phyloP scores from a whole-genome alignment of 2,329 filamentous ascomycete genomes.

The Coniochaeta ligniaria region DNA sequence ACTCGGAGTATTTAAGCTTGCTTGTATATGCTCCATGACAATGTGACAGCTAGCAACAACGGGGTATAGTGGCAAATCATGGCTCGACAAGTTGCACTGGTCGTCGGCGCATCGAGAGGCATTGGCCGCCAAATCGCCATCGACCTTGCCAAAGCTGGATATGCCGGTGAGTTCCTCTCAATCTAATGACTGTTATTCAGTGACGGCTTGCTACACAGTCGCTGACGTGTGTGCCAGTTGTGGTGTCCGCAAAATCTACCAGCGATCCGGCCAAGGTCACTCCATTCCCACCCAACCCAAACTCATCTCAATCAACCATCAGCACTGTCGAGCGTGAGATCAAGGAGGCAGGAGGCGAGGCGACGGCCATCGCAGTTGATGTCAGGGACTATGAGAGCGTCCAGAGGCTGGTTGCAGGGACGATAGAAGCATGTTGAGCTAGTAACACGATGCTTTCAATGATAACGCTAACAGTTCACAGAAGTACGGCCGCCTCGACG shows the following conservation, averaged over 20 bases:
- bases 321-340: conserved; percentile 76
- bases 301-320: conserved; percentile 69
- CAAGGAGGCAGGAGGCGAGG: conserved; percentile 51
- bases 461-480: conserved; percentile 14
- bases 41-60: background rate
- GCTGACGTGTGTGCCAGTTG: conserved; percentile 39
- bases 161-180: conserved; percentile 47
- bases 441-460: background rate
- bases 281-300: conserved; percentile 69
- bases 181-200: background rate
- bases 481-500: conserved; percentile 59
- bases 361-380: conserved; percentile 63
- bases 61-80: conserved; percentile 4
- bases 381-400: conserved; percentile 58
- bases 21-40: background rate
- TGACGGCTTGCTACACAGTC: background rate
- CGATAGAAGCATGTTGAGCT: conserved; percentile 32
- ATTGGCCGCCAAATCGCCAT: conserved; percentile 77
- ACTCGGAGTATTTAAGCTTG: background rate
- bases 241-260: conserved; percentile 69
- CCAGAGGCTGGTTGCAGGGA: conserved; percentile 48
- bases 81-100: conserved; percentile 52
- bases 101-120: conserved; percentile 71
- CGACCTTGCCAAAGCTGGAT: conserved; percentile 64
- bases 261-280: conserved; percentile 49